Evolutionary conservation across 2,329 filamentous ascomycete species (phyloP), one percentile per base, ranked within the genome.

Genomic region (Botrytis hyacinthi): DNA sequence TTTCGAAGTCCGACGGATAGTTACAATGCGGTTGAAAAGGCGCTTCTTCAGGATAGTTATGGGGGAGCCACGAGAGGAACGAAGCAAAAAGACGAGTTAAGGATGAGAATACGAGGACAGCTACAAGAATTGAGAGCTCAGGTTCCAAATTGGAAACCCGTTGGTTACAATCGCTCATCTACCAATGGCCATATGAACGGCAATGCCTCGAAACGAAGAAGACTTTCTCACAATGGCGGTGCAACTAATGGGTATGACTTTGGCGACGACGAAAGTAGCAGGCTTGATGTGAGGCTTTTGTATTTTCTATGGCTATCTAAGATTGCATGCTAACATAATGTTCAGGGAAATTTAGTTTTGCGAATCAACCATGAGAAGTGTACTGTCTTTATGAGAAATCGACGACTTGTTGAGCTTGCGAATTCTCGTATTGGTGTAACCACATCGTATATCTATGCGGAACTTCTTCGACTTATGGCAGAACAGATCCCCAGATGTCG

Each of bases 361-460:
- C 89, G 91, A 42, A 86, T 98, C 72, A 98, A 97, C 80, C 91
- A 93, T 79, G 92, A 95, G 73, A 97, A 95, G 81, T 93, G 94
- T 74, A 85, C 91, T 10, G 93, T 98, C 16, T 90, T 93, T 68
- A 86, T 97, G 76, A 93, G 95, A 73, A 97, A 94, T 78, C 88
- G 91, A 76, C 89, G 90, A 32, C 89, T 98, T 4, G 89, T 91
- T 70, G 86, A 90, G n/a, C 88, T 94, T 73, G 93, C 90, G 1
- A 87, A 90, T 70, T 89, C 92, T 71, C 86, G 88, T 46, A 87
- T 96, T 32, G 93, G 94, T 62, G 86, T 90, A 59, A 90, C 88
- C 1, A 97, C 95, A 1, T 91, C 92, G 1, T 87, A 91, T 74
- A 89, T 98, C 1, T 98, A 97, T 80, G 89, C 88, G 54, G 88